Conservation (phyloP, 768 basidiomycete genomes). For the Pholiota conissans region DNA sequence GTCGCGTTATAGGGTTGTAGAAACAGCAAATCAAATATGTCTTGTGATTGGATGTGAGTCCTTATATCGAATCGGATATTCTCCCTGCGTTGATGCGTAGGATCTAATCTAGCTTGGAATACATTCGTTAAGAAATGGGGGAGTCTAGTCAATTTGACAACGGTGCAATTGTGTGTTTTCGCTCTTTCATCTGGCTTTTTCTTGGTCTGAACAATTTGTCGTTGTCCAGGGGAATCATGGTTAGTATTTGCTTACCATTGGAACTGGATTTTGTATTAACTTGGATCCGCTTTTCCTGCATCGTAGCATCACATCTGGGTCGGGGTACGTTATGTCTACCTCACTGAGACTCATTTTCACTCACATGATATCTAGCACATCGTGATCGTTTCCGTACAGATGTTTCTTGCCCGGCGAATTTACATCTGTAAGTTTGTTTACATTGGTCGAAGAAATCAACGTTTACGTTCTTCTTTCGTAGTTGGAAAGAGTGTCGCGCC, state of each 20-base stretch:
- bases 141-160: not conserved
- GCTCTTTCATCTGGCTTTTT: not conserved
- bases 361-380: not conserved
- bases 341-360: not conserved
- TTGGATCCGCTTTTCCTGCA: not conserved
- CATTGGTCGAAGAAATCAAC: no score
- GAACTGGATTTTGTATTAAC: not conserved
- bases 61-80: not conserved
- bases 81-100: not conserved
- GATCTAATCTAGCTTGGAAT: not conserved
- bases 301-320: not conserved
- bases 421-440: not conserved
- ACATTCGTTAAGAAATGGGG: not conserved
- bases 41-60: not conserved
- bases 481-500: not conserved
- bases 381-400: not conserved
- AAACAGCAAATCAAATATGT: not conserved
- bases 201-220: not conserved
- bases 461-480: not conserved
- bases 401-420: not conserved
- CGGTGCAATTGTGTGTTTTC: not conserved
- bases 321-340: not conserved
- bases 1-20: not conserved
- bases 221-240: not conserved
- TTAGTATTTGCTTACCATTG: not conserved